These are phyloP conservation scores for Davidsoniella eucalypti DNA, from an alignment of 2,329 filamentous ascomycete species.

Conservation along the genomic window DNA sequence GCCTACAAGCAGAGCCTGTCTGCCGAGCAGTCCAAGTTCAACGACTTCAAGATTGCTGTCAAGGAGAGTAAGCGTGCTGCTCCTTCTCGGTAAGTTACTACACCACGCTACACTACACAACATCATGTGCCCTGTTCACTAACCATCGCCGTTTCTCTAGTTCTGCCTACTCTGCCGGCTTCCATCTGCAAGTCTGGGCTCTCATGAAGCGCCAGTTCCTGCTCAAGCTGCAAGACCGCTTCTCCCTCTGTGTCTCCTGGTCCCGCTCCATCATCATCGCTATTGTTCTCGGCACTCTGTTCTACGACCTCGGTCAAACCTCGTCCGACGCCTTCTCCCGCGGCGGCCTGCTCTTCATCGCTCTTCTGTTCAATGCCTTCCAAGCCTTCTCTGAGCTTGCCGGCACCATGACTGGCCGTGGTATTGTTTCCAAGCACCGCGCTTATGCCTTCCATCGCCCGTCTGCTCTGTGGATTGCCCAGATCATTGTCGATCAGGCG, in stretches of 20 bases:
- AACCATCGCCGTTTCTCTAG: neutral
- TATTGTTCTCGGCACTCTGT: slow-evolving; percentile 66
- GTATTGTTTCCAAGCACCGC: slow-evolving; percentile 70
- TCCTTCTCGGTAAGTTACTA: slow-evolving; percentile 34
- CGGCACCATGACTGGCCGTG: slow-evolving; percentile 56
- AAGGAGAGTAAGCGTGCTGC: slow-evolving; percentile 62
- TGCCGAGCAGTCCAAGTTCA: slow-evolving; percentile 48
- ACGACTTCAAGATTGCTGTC: slow-evolving; percentile 64
- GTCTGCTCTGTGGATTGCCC: slow-evolving; percentile 66
- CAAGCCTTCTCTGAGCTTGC: slow-evolving; percentile 67
- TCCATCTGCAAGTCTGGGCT: slow-evolving; percentile 68
- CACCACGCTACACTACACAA: neutral
- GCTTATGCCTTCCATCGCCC: slow-evolving; percentile 72
- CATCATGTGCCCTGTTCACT: neutral
- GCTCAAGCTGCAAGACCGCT: slow-evolving; percentile 73
- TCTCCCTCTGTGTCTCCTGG: slow-evolving; percentile 62
- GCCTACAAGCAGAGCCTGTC: slow-evolving; percentile 49
- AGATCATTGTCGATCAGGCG: slow-evolving; percentile 61
- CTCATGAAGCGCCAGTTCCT: slow-evolving; percentile 71
- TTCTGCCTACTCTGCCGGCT: slow-evolving; percentile 50
- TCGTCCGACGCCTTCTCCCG: slow-evolving; percentile 62
- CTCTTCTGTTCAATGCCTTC: slow-evolving; percentile 75
- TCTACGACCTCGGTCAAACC: slow-evolving; percentile 49
- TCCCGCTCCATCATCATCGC: slow-evolving; percentile 50
- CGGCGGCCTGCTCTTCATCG: slow-evolving; percentile 65